These are phyloP conservation scores for Pestalotiopsis sp. DNA, from an alignment of 2,329 filamentous ascomycete species.

Conservation along the genomic window DNA sequence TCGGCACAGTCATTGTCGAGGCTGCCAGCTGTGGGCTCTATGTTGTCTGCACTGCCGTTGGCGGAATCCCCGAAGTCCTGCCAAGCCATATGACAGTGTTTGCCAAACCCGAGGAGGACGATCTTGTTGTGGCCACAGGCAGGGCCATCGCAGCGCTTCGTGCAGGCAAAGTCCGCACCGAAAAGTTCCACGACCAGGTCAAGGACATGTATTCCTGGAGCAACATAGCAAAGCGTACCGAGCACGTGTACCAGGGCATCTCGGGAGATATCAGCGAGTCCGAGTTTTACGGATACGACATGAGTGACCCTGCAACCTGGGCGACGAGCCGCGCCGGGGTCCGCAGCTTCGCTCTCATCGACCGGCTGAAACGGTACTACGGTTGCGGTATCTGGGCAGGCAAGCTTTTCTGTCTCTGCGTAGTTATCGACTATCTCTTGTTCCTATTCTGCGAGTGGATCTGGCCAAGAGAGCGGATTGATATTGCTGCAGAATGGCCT, in stretches of 20 bases:
- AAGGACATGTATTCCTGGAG: slow-evolving; percentile 99
- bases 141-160: slow-evolving; percentile 86
- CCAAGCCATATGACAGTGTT: slow-evolving; percentile 97
- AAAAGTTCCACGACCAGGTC: slow-evolving; percentile 94
- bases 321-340: slow-evolving; percentile 70
- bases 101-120: slow-evolving; percentile 94
- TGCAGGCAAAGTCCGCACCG: slow-evolving; percentile 84
- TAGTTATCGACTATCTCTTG: slow-evolving; percentile 90
- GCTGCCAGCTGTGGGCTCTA: slow-evolving; percentile 95
- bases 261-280: slow-evolving; percentile 81
- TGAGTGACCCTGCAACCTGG: slow-evolving; percentile 61
- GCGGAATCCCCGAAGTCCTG: slow-evolving; percentile 94
- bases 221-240: slow-evolving; percentile 90
- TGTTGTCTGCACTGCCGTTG: slow-evolving; percentile 94
- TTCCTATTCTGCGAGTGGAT: slow-evolving; percentile 86
- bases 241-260: slow-evolving; percentile 93
- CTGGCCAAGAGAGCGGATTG: slow-evolving; percentile 83
- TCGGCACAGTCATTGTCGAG: slow-evolving; percentile 97
- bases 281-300: slow-evolving; percentile 84
- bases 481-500: slow-evolving; percentile 90
- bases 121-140: slow-evolving; percentile 86
- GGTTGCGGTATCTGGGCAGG: slow-evolving; percentile 98
- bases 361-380: slow-evolving; percentile 93
- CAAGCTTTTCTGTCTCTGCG: slow-evolving; percentile 94
- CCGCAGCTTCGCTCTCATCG: slow-evolving; percentile 89